Conservation (phyloP, 371 early-diverging fungal genomes). For the Mortierella sp. region DNA sequence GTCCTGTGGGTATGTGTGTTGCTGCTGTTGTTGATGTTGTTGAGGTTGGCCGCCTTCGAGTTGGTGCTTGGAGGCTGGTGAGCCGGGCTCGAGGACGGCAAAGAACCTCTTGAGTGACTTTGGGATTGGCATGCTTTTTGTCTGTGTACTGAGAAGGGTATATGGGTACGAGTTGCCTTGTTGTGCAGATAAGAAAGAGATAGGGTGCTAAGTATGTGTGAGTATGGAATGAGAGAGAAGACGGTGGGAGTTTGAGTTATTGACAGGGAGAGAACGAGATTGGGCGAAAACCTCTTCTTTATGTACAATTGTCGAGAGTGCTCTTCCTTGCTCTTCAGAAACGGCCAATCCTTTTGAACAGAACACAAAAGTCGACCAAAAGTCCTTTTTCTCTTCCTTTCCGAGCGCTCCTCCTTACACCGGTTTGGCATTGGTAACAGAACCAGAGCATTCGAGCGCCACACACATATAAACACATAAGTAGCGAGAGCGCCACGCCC, state of each 20-base stretch:
- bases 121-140: background rate
- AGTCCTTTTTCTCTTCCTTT: too few relatives aligned
- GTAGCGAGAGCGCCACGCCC: too few relatives aligned
- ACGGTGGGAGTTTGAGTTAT: background rate
- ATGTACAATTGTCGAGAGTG: too few relatives aligned
- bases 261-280: background rate
- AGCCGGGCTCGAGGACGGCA: background rate
- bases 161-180: background rate
- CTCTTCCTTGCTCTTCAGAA: too few relatives aligned
- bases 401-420: too few relatives aligned
- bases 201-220: background rate
- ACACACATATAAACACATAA: too few relatives aligned
- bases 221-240: too few relatives aligned
- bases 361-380: too few relatives aligned
- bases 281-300: too few relatives aligned
- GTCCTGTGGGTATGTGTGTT: background rate
- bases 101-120: slow-evolving; percentile 10
- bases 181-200: background rate
- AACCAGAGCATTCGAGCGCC: too few relatives aligned
- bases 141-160: background rate
- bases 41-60: background rate
- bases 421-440: too few relatives aligned
- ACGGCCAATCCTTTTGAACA: too few relatives aligned
- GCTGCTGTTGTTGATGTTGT: background rate
- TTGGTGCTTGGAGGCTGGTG: background rate